Evolutionary conservation across 768 basidiomycete species (phyloP), one percentile per base, ranked within the genome.

Genomic region (Kwoniella pini): DNA sequence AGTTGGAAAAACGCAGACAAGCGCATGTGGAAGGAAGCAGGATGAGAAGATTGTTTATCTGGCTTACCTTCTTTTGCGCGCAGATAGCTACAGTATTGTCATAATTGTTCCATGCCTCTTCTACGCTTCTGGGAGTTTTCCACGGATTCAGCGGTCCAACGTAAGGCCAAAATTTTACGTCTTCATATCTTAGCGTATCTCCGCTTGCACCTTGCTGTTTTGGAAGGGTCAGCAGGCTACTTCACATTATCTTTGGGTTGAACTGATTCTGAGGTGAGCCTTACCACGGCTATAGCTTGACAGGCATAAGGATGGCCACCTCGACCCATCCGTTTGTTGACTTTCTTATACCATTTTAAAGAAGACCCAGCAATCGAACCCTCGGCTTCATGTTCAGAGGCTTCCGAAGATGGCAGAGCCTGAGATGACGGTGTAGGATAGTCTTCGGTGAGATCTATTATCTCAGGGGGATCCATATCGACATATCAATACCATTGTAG

Each of bases 91-190:
- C 40, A 6, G 52, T 61, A 4, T 28, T 28, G 7, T 49, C 52
- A 19, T 24, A 54, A 1, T 48, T 22, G 2, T 46, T 24, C 59
- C 59, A 61, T 4, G 21, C 39, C 48, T 38, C 38, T 3, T 40
- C 28, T 2, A 30, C 26, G 24, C n/a, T 33, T 13, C 19, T 33
- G 4, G 57, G 57, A 28, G 21, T 10, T 38, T 24, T 40, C 48
- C 40, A 36, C 4, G 58, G 58, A 15, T 31, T 26, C 12, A 39
- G 24, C 22, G 58, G 28, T 9, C 58, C 50, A 12, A 60, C 58
- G 31, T 50, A 61, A 10, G 59, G 59, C 59, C 59, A 61, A 51
- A 61, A 61, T 36, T 53, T 36, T 12, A 53, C 40, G 40, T 39
- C 51, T 26, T 54, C 43, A 27, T 22, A 50, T 22, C 44, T 17